A percentile compares a stretch with the other conserved stretches of the same genome.
phyloP scores from a whole-genome alignment of 164 flowering plant genomes.

The Litsea cubeba region DNA sequence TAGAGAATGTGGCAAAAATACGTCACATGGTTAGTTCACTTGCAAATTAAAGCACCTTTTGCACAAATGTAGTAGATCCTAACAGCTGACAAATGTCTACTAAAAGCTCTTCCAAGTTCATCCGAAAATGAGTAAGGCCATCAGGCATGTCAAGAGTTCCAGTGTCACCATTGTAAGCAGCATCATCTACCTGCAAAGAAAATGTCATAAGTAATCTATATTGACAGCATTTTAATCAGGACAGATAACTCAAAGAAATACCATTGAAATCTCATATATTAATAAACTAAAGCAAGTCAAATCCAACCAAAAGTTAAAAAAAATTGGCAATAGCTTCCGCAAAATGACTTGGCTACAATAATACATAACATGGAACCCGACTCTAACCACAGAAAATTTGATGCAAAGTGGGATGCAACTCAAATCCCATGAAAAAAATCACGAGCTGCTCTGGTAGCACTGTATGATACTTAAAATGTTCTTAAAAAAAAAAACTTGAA shows the following conservation, averaged over 20 bases:
- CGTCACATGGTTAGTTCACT: background rate
- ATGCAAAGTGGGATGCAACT: background rate
- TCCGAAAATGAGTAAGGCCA: conserved; percentile 75
- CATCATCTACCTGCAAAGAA: conserved; percentile 69
- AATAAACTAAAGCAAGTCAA: background rate
- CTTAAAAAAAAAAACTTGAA: too few species aligned
- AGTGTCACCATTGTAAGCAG: conserved; percentile 40
- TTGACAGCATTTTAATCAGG: background rate
- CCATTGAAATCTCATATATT: too few species aligned
- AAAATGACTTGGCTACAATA: background rate
- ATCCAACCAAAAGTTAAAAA: background rate
- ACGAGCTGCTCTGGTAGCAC: background rate
- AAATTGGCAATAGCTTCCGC: background rate
- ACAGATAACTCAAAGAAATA: too few species aligned
- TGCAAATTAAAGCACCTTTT: conserved; percentile 47
- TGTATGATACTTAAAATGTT: background rate
- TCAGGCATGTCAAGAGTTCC: conserved; percentile 66
- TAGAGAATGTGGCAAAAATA: background rate
- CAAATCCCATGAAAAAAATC: background rate
- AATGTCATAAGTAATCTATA: background rate
- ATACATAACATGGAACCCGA: background rate
- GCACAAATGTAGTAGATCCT: conserved; percentile 54
- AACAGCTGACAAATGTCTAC: conserved; percentile 87
- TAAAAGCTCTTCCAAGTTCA: conserved; percentile 76
- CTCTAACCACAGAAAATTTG: background rate